Conservation (phyloP, 768 basidiomycete species). For the Botryobasidium botryosum region DNA sequence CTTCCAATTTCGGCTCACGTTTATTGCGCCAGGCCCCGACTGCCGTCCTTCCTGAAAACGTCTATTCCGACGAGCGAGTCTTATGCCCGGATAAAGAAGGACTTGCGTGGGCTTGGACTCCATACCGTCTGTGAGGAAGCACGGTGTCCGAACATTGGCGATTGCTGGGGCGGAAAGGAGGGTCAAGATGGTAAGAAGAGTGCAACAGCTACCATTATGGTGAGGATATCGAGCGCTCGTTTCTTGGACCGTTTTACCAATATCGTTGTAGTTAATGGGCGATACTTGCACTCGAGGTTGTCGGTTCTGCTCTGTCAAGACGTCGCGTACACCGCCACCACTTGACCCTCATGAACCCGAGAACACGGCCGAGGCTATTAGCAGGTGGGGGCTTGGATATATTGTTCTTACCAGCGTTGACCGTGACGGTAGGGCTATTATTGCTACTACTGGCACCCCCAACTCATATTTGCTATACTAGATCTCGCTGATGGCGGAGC, state of each 20-base stretch:
- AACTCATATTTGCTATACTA: slow-evolving; percentile 19
- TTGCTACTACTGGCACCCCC: background rate
- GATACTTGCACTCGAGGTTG: slow-evolving; percentile 98
- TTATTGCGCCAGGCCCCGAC: slow-evolving; percentile 42
- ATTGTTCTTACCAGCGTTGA: slow-evolving; percentile 96
- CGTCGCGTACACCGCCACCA: slow-evolving; percentile 71
- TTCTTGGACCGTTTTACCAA: background rate
- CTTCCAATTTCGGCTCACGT: background rate
- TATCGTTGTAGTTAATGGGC: slow-evolving; percentile 67
- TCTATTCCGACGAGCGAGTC: slow-evolving; percentile 79
- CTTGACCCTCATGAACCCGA: slow-evolving; percentile 95
- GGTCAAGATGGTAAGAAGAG: slow-evolving; percentile 57
- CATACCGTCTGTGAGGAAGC: slow-evolving; percentile 99
- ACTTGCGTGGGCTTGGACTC: slow-evolving; percentile 75
- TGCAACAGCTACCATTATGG: slow-evolving; percentile 99
- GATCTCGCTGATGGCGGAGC: slow-evolving; percentile 88
- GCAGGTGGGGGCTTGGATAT: slow-evolving; percentile 94
- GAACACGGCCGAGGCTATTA: slow-evolving; percentile 94
- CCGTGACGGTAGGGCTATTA: slow-evolving; percentile 58
- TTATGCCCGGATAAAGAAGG: slow-evolving; percentile 86
- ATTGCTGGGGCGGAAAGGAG: slow-evolving; percentile 79
- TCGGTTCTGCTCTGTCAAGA: slow-evolving; percentile 95
- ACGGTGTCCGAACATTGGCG: slow-evolving; percentile 97
- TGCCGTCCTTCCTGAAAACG: slow-evolving; percentile 80
- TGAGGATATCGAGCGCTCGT: slow-evolving; percentile 19